Percentiles rank a stretch among this genome's conserved stretches.
These are phyloP conservation scores for Starmerella floricola DNA, from an alignment of 805 yeast species.

Conservation along the genomic window DNA sequence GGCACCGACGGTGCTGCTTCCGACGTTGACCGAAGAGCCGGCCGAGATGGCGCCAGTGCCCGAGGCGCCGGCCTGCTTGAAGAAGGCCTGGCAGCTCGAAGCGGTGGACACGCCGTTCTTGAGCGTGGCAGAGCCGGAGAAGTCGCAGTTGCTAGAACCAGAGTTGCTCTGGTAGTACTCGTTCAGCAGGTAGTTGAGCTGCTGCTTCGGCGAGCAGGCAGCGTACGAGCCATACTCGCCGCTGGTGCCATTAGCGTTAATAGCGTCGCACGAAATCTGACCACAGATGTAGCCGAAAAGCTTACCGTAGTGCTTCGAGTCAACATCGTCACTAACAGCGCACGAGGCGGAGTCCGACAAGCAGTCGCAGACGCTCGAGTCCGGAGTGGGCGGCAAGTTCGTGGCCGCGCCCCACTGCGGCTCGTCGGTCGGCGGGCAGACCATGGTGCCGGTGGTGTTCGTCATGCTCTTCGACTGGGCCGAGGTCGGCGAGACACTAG, in stretches of 20 bases:
- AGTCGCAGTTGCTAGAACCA: constrained; percentile 40
- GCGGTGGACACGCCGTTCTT: constrained; percentile 33
- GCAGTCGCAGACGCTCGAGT: constrained; percentile 55
- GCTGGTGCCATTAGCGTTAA: constrained; percentile 44
- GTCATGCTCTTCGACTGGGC: constrained; percentile 32
- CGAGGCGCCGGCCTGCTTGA: constrained; percentile 54
- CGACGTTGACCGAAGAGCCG: constrained; percentile 23
- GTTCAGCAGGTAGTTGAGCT: constrained; percentile 56
- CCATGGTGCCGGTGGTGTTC: constrained; percentile 28
- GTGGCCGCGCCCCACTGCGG: constrained; percentile 56
- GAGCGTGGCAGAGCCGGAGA: constrained; percentile 55
- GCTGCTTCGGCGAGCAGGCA: constrained; percentile 58
- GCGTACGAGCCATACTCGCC: constrained; percentile 68
- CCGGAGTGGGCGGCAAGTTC: constrained; percentile 67
- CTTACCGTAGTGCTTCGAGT: constrained; percentile 43
- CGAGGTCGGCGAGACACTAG: constrained; percentile 40
- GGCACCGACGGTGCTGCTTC: constrained; percentile 11
- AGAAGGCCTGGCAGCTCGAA: constrained; percentile 39
- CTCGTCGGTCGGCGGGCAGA: constrained; percentile 41
- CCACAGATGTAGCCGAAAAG: constrained; percentile 50
- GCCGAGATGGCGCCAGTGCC: constrained; percentile 45
- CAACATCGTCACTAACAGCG: constrained; percentile 43
- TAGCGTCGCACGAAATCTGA: constrained; percentile 47
- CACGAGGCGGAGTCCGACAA: constrained; percentile 42
- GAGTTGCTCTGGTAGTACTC: constrained; percentile 44